Conservation (phyloP, 805 yeast genomes). For the Saccharomycopsis javanensis region DNA sequence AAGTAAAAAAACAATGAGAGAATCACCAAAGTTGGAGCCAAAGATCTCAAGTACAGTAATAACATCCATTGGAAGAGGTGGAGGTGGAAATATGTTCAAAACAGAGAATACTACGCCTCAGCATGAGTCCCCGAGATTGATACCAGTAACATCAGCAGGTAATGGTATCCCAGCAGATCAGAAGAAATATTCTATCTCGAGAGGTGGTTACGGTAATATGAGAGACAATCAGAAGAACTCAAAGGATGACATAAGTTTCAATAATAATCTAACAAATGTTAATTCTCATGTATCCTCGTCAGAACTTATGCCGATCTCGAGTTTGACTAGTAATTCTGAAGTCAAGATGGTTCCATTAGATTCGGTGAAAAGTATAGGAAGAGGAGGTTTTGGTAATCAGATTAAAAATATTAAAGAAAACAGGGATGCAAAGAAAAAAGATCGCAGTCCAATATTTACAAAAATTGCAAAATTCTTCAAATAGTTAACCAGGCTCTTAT, state of each 20-base stretch:
- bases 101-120: constrained; percentile 1
- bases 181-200: constrained; percentile 16
- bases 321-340: neutral
- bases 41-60: constrained; percentile 7
- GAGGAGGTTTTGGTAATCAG: constrained; percentile 20
- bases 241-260: neutral
- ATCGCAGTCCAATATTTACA: neutral
- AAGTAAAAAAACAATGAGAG: neutral
- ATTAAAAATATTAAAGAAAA: constrained; percentile 9
- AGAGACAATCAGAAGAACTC: constrained; percentile 9
- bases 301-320: neutral
- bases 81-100: constrained; percentile 19
- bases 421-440: constrained; percentile 3
- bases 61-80: constrained; percentile 17
- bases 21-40: constrained; percentile 12
- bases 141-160: constrained; percentile 15
- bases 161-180: constrained; percentile 16
- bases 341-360: constrained; percentile 8
- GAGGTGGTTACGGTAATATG: constrained; percentile 19
- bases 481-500: neutral
- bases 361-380: constrained; percentile 16
- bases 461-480: constrained; percentile 10
- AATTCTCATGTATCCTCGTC: neutral
- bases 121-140: constrained; percentile 8
- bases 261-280: neutral